Base-by-base conservation (phyloP, 371 early-diverging fungal species). In the Ordospora colligata region DNA sequence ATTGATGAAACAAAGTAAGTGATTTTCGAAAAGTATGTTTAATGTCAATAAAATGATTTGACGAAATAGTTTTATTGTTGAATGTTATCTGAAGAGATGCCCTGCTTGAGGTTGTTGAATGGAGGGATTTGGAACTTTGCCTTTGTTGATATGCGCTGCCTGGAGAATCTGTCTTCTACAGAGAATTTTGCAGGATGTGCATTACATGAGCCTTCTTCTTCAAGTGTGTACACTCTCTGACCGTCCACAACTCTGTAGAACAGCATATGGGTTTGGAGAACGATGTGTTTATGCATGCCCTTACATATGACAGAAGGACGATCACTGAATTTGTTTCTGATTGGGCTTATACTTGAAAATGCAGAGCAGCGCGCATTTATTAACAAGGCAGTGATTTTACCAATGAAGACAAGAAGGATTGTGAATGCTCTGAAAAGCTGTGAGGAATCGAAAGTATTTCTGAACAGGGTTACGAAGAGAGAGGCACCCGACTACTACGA, bases 401-500 rank as follows among this genome's bases (percentile, higher is more conserved):
- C 64, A 7, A 62, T 42, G 21, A 49, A 58, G 43, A 42, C 73
- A 14, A 63, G 14, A 2, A 46, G 37, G 25, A 73, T 68, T 25
- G 67, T 78, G 7, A 62, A 50, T n/a, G 42, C 45, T 10, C 46
- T 78, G 1, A 78, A 78, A 40, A 14, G 43, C 25, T 64, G 63
- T 8, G 72, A 66, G 63, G 23, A 75, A 47, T 63, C 75, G 51
- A 42, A 22, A 17, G 37, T 75, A 51, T 80, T 80, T 49, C 58
- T 76, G 9, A 47, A 51, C 21, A 80, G 73, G 64, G 76, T 76
- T 22, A 69, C 47, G 9, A 80, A 73, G 51, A 80, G 73, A 62
- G 73, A 71, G 8, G 63, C 68, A 74, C 92, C 93, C 1, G 92
- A 92, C 69, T 94, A 93, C 80, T 93, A 92, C 82, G 86, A 89